Evolutionary conservation across 495 filamentous ascomycete species (phyloP).

Genomic region (Daldinia loculata): DNA sequence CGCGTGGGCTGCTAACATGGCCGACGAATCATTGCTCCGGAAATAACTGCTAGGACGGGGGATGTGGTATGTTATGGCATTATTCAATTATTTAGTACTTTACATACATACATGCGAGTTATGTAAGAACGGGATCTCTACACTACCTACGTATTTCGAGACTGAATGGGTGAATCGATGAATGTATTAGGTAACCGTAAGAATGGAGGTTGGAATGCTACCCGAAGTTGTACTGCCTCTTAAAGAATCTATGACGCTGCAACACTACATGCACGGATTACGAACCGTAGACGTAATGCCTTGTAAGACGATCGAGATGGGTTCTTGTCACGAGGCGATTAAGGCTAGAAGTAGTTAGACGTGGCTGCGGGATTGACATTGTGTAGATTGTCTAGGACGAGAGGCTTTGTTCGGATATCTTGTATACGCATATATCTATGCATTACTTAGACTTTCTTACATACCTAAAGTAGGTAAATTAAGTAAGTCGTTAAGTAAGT

Average conservation of each 20-base stretch:
- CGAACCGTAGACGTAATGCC: slow-evolving; percentile 35
- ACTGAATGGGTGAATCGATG: background rate
- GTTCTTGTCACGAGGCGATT: slow-evolving; percentile 17
- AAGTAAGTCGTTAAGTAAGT: background rate
- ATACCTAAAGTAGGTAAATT: too few species aligned
- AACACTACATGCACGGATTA: slow-evolving; percentile 12
- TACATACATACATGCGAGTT: too few species aligned
- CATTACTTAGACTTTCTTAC: background rate
- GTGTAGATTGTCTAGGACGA: background rate
- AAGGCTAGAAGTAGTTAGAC: background rate
- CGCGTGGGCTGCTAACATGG: background rate
- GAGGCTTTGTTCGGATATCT: background rate
- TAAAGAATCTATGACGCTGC: slow-evolving; percentile 34
- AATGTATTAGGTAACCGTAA: background rate
- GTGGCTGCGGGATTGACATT: background rate
- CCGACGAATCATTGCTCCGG: background rate
- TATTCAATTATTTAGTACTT: too few species aligned
- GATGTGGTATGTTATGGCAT: too few species aligned
- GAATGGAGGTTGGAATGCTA: background rate
- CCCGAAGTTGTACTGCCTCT: background rate
- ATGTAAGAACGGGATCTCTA: too few species aligned
- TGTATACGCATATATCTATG: background rate
- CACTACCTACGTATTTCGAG: too few species aligned
- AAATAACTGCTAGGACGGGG: background rate
- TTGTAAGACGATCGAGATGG: slow-evolving; percentile 31